Evolutionary conservation across 352 stramenopile genomes (phyloP).

Genomic region (Pythium rhizo-oryzae): DNA sequence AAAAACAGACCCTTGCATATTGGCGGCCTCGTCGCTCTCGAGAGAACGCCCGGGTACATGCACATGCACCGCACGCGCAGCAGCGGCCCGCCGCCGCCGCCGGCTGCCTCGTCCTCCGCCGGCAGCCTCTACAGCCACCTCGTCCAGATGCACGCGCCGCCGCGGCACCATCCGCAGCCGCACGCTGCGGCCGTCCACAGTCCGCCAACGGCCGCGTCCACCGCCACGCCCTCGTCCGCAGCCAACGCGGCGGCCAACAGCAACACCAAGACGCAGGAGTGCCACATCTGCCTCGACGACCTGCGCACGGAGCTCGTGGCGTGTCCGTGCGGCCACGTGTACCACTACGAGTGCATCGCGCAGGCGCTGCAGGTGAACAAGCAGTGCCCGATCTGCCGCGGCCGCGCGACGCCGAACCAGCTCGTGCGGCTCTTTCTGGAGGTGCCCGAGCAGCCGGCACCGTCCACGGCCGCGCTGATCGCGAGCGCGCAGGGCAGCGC

Average conservation of each 20-base stretch:
- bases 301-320: slow-evolving; percentile 59
- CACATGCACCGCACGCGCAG: slow-evolving; percentile 28
- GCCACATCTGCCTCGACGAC: slow-evolving; percentile 85
- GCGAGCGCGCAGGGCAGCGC: slow-evolving; percentile 8
- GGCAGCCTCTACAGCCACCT: not conserved
- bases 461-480: slow-evolving; percentile 3
- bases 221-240: slow-evolving; percentile 1
- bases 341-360: slow-evolving; percentile 69
- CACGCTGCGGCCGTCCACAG: too few relatives aligned
- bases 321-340: slow-evolving; percentile 74
- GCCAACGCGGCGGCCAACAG: not conserved
- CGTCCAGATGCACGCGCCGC: not conserved
- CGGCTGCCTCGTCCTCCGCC: not conserved
- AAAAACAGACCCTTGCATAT: not conserved
- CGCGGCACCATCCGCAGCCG: not conserved
- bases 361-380: slow-evolving; percentile 72
- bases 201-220: not conserved
- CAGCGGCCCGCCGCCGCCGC: slow-evolving; percentile 9
- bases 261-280: slow-evolving; percentile 54
- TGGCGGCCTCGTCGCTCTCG: not conserved
- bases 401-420: slow-evolving; percentile 41
- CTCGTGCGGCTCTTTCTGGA: slow-evolving; percentile 75
- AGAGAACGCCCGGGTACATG: not conserved
- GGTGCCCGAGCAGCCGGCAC: slow-evolving; percentile 31
- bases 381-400: slow-evolving; percentile 76